Evolutionary conservation across 2,329 filamentous ascomycete genomes (phyloP).

Genomic region (Byssothecium circinans): DNA sequence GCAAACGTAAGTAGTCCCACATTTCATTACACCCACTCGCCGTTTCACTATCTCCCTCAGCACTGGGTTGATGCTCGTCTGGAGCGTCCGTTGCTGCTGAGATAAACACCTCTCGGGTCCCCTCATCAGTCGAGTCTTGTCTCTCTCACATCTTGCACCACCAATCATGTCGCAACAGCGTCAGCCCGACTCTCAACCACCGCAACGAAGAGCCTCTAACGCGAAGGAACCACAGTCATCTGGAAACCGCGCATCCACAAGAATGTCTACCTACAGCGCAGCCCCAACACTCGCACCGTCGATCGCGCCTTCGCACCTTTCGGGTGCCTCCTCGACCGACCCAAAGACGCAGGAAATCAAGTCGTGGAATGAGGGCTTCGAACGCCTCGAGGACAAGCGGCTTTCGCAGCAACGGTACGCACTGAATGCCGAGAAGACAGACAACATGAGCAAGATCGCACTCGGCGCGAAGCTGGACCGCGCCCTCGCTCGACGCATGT

Average conservation of each 20-base stretch:
- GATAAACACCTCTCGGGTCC: constrained; percentile 15
- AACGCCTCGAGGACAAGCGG: constrained; percentile 87
- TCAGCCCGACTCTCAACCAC: neutral
- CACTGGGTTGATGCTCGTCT: constrained; percentile 19
- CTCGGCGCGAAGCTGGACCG: constrained; percentile 89
- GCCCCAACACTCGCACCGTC: constrained; percentile 55
- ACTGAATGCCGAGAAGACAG: constrained; percentile 76
- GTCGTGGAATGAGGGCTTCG: constrained; percentile 76
- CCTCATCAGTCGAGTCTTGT: constrained; percentile 3
- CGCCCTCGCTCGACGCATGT: constrained; percentile 83
- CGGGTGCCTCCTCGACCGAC: constrained; percentile 42
- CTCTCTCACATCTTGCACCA: constrained; percentile 6
- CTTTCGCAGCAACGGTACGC: constrained; percentile 79
- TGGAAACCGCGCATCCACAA: constrained; percentile 45
- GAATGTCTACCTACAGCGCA: constrained; percentile 55
- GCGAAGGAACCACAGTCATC: constrained; percentile 31
- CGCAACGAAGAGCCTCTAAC: constrained; percentile 23
- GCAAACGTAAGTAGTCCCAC: constrained; percentile 41
- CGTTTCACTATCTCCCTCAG: constrained; percentile 33
- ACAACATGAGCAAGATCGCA: constrained; percentile 81
- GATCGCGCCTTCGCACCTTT: constrained; percentile 50
- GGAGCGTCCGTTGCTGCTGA: neutral
- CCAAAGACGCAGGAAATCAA: constrained; percentile 66
- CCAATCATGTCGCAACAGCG: constrained; percentile 21
- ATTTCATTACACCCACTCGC: constrained; percentile 20